Conservation (phyloP, 1,284 basidiomycete species). For the Fereydounia khargensis region DNA sequence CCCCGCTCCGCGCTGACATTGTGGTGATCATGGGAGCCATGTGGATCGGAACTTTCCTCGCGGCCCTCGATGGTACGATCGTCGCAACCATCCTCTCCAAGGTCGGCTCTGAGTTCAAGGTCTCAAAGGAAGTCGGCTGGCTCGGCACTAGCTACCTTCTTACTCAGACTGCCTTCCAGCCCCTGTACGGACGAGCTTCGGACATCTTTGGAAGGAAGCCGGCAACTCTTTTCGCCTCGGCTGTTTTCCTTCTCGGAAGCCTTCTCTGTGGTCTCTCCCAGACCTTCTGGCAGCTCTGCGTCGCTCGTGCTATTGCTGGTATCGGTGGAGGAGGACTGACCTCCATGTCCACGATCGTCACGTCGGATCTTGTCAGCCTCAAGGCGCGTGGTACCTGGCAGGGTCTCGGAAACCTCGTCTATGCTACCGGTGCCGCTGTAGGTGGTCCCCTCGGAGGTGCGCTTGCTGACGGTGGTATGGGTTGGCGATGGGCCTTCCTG, state of each 20-base stretch:
- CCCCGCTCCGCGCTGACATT: constrained; percentile 34
- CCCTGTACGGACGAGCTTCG: constrained; percentile 50
- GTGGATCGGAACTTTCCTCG: constrained; percentile 54
- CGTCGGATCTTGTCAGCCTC: constrained; percentile 59
- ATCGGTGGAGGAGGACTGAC: constrained; percentile 61
- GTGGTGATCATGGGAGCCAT: constrained; percentile 53
- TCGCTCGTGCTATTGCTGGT: constrained; percentile 59
- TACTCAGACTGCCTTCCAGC: constrained; percentile 56
- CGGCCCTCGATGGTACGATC: constrained; percentile 53
- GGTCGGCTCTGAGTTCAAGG: constrained; percentile 54
- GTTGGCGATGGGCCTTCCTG: constrained; percentile 55
- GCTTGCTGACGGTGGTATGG: constrained; percentile 43
- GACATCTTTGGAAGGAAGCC: constrained; percentile 56
- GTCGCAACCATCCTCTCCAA: constrained; percentile 50
- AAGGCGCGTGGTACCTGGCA: constrained; percentile 60
- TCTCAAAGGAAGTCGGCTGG: constrained; percentile 52
- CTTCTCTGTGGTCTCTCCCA: constrained; percentile 52
- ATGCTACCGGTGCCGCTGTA: constrained; percentile 55
- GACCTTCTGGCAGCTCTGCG: constrained; percentile 50
- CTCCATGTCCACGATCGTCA: constrained; percentile 59
- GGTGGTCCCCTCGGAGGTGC: constrained; percentile 52
- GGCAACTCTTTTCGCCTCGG: constrained; percentile 52
- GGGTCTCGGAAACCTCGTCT: constrained; percentile 56
- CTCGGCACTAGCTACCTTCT: constrained; percentile 54
- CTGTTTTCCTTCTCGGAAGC: constrained; percentile 49